phyloP scores from a whole-genome alignment of 495 filamentous ascomycete genomes.

The Hypoxylon fuscum region DNA sequence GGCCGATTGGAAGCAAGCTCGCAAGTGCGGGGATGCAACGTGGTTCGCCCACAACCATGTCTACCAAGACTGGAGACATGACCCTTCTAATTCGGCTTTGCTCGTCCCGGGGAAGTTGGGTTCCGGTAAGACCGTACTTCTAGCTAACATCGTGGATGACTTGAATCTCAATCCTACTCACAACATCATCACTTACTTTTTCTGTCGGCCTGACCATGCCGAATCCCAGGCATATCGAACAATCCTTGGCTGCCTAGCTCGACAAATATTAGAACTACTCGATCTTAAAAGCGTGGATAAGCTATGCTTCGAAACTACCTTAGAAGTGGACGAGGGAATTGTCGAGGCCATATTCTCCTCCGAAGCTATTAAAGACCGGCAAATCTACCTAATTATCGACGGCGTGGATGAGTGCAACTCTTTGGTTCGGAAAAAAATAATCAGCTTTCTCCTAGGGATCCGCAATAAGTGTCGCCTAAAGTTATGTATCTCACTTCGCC shows the following conservation, averaged over 20 bases:
- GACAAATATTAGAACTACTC: slow-evolving; percentile 48
- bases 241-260: slow-evolving; percentile 50
- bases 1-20: slow-evolving; percentile 53
- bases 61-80: slow-evolving; percentile 52
- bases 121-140: slow-evolving; percentile 53
- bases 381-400: neutral
- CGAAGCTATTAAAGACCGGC: neutral
- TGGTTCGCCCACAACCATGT: slow-evolving; percentile 37
- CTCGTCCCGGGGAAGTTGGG: slow-evolving; percentile 55
- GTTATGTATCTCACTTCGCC: neutral
- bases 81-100: slow-evolving; percentile 31
- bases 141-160: slow-evolving; percentile 57
- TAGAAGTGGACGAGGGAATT: too few relatives aligned
- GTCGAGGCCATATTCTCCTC: neutral
- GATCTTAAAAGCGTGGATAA: slow-evolving; percentile 10
- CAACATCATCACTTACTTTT: slow-evolving; percentile 53
- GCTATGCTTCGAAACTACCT: slow-evolving; percentile 16
- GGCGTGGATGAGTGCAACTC: neutral
- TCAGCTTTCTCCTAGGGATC: neutral
- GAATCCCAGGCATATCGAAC: slow-evolving; percentile 51
- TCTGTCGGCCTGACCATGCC: slow-evolving; percentile 52
- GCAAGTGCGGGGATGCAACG: slow-evolving; percentile 51
- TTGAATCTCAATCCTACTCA: slow-evolving; percentile 36
- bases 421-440: neutral
- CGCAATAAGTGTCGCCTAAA: neutral